A percentile compares a stretch with the other conserved stretches of the same genome.
Evolutionary conservation across 139 green algal genomes (phyloP).

Genomic region (Pleodorina starrii): DNA sequence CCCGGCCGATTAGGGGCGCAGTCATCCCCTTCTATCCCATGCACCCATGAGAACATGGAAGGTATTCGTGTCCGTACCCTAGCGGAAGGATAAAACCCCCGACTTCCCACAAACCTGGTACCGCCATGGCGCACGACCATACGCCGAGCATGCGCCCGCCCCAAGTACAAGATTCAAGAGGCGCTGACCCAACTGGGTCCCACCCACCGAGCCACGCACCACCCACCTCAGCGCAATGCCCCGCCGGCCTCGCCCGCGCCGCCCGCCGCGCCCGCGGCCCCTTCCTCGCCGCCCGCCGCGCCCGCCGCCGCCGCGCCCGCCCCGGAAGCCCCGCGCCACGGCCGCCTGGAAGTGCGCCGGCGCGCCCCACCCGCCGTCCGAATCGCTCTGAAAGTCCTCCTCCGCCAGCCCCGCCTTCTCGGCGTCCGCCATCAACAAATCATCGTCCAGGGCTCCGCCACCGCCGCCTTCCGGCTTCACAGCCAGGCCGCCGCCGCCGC

Average conservation of each 20-base stretch:
- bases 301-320: conserved; percentile 21
- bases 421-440: neutral
- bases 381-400: conserved; percentile 71
- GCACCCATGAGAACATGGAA: too few species aligned
- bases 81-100: too few species aligned
- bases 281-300: conserved; percentile 30
- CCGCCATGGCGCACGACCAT: too few species aligned
- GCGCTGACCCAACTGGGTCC: too few species aligned
- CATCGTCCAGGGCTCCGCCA: neutral
- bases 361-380: conserved; percentile 79
- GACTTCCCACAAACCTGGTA: too few species aligned
- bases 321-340: neutral
- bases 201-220: too few species aligned
- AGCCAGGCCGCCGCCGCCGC: neutral
- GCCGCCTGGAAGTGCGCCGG: conserved; percentile 38
- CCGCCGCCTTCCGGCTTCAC: conserved; percentile 15
- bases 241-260: conserved; percentile 55
- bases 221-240: conserved; percentile 41
- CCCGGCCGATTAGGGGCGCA: too few species aligned
- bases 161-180: too few species aligned
- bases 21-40: too few species aligned
- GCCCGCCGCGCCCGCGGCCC: conserved; percentile 47
- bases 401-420: neutral
- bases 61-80: too few species aligned
- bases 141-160: too few species aligned